Base-by-base conservation (phyloP, 106 monocot genomes). In the Allium sativum region DNA sequence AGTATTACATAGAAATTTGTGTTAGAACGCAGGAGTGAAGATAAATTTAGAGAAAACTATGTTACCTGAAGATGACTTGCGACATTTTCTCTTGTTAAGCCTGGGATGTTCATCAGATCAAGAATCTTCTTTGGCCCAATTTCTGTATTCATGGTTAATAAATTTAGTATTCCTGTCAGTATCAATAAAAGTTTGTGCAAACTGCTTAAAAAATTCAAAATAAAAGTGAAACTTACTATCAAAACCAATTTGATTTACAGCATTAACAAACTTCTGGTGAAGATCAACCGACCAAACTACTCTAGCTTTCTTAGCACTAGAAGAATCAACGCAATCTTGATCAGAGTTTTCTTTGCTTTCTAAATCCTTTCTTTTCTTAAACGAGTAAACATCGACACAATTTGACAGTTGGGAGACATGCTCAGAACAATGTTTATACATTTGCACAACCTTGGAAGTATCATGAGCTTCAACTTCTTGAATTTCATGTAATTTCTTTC, bases 121-220 rank as follows among this genome's bases (percentile, higher is more conserved):
- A 93, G 81, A 74, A 93, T 93, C 61, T 89, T 93, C 70, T 93
- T 93, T 7, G 93, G 93, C 53, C 93, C 88, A 66, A 93, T 89
- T 78, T 93, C 93, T 93, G 93, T 73, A 56, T 21, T 47, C 14
- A 63, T 45, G 4, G 14, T n/a, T 12, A 21, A 45, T 44, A 6
- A 61, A 31, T 31, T 31, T 31, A 31, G 31, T 12, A 50, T n/a
- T n/a, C n/a, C n/a, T n/a, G n/a, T 12, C 48, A 50, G 48, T 11
- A 11, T 0, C 48, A 50, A 6, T 50, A 50, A 12, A 13, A 62
- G 19, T 21, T 19, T 21, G 20, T 20, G 11, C 10, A 42, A 43
- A 43, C 17, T 8, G 44, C 18, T 43, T 44, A 44, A 43, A 9
- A 1, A 7, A 41, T 44, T 43, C 43, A 60, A 44, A 60, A 18